Base-by-base conservation (phyloP, 768 basidiomycete genomes). In the Inosperma sp. region DNA sequence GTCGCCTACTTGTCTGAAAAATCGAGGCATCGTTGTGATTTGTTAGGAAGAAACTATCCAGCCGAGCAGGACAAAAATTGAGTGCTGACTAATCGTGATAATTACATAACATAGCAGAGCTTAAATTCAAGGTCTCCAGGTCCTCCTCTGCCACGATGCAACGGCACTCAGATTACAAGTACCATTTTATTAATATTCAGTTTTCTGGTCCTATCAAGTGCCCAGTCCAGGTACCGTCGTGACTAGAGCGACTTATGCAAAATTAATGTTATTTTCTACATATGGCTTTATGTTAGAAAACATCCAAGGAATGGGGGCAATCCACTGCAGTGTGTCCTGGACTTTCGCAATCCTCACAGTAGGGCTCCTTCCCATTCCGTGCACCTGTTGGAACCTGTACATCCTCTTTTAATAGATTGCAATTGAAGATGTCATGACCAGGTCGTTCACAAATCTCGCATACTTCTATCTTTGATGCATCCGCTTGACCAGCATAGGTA, bases 361-460 rank as follows among this genome's bases (percentile, higher is more conserved):
- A 87, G 33, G 79, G 59, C 46, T 76, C 77, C 14, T 63, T 50
- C 30, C 49, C 52, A 30, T 46, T 49, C 49, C 57, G 23, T 52
- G 48, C 49, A 23, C 21, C 47, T 26, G 53, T 49, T 41, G 53
- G 65, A 25, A 65, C 59, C 3, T 63, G 56, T 13, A 64, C 60
- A 30, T 81, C 82, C 26, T 80, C 82, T 59, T 80, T 81, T 52
- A 91, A 73, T 42, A 89, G 76, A 52, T 83, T 82, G 64, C 92
- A 93, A 31, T 78, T 84, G 66, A 92, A 90, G 41, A 93, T 84
- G 60, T 93, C 90, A 62, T 94, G 92, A 2, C 87, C 90, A 0
- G 82, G 81, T 56, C 79, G 76, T 64, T 91, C 89, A 69, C 91
- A 93, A 37, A 93, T 86, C 65, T 94, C 92, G 68, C 92, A 94